Evolutionary conservation across 2,329 filamentous ascomycete genomes (phyloP).

Genomic region (Alternaria triticimaculans): DNA sequence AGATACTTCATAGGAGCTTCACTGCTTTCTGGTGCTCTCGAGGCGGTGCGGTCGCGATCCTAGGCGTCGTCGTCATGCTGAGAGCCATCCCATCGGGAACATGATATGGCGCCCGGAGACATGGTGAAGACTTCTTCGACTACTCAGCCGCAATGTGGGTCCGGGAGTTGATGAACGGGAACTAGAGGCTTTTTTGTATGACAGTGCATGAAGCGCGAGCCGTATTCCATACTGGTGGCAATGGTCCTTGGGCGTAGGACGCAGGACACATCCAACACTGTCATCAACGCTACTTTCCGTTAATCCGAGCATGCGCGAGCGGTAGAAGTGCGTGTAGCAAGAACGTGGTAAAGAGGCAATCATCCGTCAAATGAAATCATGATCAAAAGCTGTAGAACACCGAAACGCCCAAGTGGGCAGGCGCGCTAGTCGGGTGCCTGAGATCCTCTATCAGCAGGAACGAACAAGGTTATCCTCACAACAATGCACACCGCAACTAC

Average conservation of each 20-base stretch:
- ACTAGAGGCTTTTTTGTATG: neutral
- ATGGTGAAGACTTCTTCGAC: neutral
- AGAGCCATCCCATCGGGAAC: neutral
- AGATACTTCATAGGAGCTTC: neutral
- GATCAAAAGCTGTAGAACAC: neutral
- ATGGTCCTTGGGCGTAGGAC: no score
- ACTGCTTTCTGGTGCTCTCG: neutral
- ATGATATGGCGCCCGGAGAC: neutral
- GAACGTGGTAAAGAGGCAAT: neutral
- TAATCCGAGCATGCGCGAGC: neutral
- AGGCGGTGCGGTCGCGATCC: neutral
- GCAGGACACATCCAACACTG: fast-evolving
- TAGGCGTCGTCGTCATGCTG: neutral
- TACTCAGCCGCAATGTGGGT: neutral
- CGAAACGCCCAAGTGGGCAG: neutral
- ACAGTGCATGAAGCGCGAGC: neutral
- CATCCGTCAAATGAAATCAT: neutral
- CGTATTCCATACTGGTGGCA: neutral
- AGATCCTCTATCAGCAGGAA: neutral
- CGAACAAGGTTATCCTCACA: neutral
- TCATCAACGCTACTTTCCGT: neutral
- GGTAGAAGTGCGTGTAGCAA: neutral
- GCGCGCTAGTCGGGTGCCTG: neutral
- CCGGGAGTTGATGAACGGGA: neutral
- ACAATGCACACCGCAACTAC: neutral